phyloP scores from a whole-genome alignment of 495 filamentous ascomycete species.

The Bombardia bombarda region DNA sequence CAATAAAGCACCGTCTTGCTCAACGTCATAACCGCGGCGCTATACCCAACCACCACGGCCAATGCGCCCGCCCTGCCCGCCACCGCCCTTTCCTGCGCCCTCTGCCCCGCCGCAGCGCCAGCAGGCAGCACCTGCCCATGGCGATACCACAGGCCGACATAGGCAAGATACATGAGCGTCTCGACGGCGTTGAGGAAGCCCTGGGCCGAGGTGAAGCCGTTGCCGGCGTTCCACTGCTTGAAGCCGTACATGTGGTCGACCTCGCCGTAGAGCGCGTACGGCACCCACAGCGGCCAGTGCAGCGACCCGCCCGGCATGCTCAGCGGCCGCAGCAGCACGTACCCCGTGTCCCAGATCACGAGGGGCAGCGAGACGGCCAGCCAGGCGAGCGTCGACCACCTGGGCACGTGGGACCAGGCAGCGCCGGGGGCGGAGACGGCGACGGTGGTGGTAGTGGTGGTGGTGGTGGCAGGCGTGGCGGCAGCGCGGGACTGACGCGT shows the following conservation, averaged over 20 bases:
- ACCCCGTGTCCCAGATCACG: conserved; percentile 75
- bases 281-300: conserved; percentile 68
- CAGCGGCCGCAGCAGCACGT: conserved; percentile 74
- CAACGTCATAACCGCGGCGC: conserved; percentile 68
- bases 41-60: conserved; percentile 61
- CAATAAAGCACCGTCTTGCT: conserved; percentile 86
- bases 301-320: conserved; percentile 72
- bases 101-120: conserved; percentile 14
- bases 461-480: neutral
- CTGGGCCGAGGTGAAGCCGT: conserved; percentile 80
- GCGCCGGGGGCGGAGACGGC: too few relatives aligned
- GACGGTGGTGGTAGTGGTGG: neutral
- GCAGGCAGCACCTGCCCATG: too few relatives aligned
- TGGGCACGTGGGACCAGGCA: conserved; percentile 62
- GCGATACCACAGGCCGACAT: conserved; percentile 53
- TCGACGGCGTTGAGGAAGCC: conserved; percentile 66
- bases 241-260: conserved; percentile 82
- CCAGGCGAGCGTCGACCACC: conserved; percentile 60
- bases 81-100: conserved; percentile 35
- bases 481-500: neutral
- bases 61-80: conserved; percentile 50
- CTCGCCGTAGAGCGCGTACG: conserved; percentile 73
- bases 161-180: conserved; percentile 59
- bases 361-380: conserved; percentile 70
- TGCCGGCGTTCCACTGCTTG: conserved; percentile 60